phyloP scores from a whole-genome alignment of 305 asterid species.

The Fraxinus baroniana region DNA sequence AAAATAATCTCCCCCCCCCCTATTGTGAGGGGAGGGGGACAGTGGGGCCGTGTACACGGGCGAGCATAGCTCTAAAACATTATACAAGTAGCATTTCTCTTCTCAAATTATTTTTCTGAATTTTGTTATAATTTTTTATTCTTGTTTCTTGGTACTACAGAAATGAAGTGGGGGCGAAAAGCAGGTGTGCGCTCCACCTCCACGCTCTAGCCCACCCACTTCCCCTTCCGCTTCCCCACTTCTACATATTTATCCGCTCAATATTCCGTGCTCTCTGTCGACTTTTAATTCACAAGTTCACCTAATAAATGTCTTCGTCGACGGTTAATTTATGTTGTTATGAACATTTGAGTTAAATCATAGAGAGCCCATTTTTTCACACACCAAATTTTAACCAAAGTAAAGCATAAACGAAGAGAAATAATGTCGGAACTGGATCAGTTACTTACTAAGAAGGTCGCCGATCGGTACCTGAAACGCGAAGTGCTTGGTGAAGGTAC shows the following conservation, averaged over 20 bases:
- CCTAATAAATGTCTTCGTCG: background rate
- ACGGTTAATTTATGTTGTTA: background rate
- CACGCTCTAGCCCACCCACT: background rate
- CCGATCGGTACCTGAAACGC: slow-evolving; percentile 82
- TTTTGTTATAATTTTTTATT: background rate
- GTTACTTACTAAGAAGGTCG: slow-evolving; percentile 60
- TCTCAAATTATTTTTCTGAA: too few relatives aligned
- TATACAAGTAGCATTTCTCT: too few relatives aligned
- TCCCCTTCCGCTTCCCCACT: background rate
- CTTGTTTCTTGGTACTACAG: background rate
- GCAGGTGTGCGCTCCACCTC: background rate
- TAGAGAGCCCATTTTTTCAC: background rate
- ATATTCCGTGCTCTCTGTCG: background rate
- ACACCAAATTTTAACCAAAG: background rate
- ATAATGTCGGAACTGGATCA: slow-evolving; percentile 54
- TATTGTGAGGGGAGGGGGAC: too few relatives aligned
- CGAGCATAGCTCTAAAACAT: too few relatives aligned
- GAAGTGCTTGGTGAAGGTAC: slow-evolving; percentile 90
- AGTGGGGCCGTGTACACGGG: too few relatives aligned
- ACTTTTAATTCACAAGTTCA: background rate
- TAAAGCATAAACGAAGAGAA: background rate
- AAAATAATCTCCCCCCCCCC: too few relatives aligned
- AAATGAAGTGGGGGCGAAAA: background rate
- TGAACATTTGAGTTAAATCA: background rate
- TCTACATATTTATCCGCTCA: background rate